Conservation (phyloP, 2,329 filamentous ascomycete species). For the Macrophomina pseudophaseolina region DNA sequence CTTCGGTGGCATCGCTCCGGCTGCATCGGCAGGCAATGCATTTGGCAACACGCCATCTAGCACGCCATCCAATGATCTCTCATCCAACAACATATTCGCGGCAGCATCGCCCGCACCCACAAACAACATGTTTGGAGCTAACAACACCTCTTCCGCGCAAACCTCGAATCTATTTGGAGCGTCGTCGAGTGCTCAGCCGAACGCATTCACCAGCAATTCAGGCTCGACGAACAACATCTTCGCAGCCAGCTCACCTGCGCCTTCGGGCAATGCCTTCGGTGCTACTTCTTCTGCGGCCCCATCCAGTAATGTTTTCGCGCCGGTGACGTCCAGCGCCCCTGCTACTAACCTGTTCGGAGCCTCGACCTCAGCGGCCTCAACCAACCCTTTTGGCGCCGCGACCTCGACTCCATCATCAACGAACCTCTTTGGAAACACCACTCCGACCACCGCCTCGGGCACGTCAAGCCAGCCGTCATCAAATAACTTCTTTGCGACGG, state of each 20-base stretch:
- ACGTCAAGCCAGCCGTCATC: not conserved
- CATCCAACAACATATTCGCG: conserved; percentile 1
- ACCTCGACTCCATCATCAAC: not conserved
- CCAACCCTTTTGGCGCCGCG: not conserved
- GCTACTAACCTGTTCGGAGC: not conserved
- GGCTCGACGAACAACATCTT: conserved; percentile 5
- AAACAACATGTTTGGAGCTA: not conserved
- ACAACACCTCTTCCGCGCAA: not conserved
- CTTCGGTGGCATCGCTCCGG: not conserved
- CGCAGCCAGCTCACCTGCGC: conserved; percentile 1
- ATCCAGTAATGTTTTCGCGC: not conserved
- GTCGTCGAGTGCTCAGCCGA: not conserved
- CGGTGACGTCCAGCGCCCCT: not conserved
- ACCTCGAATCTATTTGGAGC: conserved; percentile 1
- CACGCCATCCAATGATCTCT: conserved; percentile 1
- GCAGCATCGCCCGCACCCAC: not conserved
- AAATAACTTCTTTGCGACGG: not conserved
- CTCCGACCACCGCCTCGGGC: not conserved
- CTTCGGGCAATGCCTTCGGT: conserved; percentile 11
- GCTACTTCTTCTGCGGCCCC: conserved; percentile 8
- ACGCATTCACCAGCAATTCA: not conserved
- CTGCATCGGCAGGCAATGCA: not conserved
- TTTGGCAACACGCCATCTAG: not conserved
- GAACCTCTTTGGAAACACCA: conserved; percentile 4
- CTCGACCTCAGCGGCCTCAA: not conserved